Evolutionary conservation across 495 filamentous ascomycete species (phyloP), one percentile per base, ranked within the genome.

Genomic region (Penicillium samsonianum): DNA sequence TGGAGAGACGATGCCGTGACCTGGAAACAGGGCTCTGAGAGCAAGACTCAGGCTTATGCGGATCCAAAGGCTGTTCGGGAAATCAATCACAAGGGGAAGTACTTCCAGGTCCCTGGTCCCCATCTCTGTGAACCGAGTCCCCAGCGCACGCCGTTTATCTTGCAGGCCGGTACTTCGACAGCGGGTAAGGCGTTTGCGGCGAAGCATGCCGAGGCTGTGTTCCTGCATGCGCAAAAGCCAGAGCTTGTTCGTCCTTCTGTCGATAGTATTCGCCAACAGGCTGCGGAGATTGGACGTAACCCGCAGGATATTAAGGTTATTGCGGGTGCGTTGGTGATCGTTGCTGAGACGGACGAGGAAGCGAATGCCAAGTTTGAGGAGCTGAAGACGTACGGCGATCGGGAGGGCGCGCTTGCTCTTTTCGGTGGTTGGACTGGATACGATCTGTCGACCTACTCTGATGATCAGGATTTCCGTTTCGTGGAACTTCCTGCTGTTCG

Each of bases 81-180:
- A 59, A 89, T 90, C 68, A 80, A 88, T 63, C 87, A 90, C 71
- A 60, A 73, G 22, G 87, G 87, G 4, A 83, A 85, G 59, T 87
- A 82, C 72, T 88, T 86, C 73, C 68, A 68, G 2, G 83, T 90
- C 0, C 85, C 84, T 0, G 86, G 86, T 0, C 85, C 84, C 40
- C 83, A 87, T 65, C 82, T 88, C 60, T 82, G 79, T 35, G 80
- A 87, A 60, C 87, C 87, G 2, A 81, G 77, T 55, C 83, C 82
- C 12, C 87, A 90, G 66, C 74, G 86, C 4, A 87, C 85, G n/a
- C 87, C 87, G 8, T 73, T 90, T 33, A 56, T 88, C 5, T 65
- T 87, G 17, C 86, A 88, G 65, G 86, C 86, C 14, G 85, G 85
- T 2, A 84, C 83, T 0, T 87, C 83, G 5, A 71, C 73, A 19